Evolutionary conservation across 352 stramenopile genomes (phyloP), one percentile per base, ranked within the genome.

Genomic region (Pythium brassicae): DNA sequence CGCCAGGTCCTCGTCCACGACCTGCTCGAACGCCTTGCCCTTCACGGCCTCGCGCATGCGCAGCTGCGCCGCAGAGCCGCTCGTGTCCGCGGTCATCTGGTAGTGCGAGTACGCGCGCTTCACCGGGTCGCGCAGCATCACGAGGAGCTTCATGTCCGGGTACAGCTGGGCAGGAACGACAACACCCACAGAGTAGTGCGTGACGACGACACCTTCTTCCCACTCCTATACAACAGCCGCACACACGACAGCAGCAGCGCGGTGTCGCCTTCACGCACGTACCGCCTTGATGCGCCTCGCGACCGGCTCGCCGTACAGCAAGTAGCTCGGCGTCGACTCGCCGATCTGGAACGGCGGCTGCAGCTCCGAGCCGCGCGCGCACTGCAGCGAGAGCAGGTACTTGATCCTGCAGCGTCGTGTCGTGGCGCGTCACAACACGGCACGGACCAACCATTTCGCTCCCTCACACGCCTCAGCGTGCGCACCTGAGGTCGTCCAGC

Each of bases 71-170:
- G 75, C 60, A 32, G 84, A 96, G 27, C 89, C 89, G 15, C 71
- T 74, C 4, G 60, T 58, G 32, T 95, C 92, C 6, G 86, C 90
- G 0, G 95, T 95, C 94, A 98, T 98, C 51, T 95, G 82, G 68
- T 89, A 97, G 59, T 98, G 94, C 23, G 86, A 97, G 61, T 87
- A 87, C 15, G 89, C 90, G 46, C 94, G 78, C 59, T 89, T 80
- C n/a, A 97, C 86, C 0, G 94, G 94, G 70, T 98, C 78, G n/a
- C 94, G 79, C 37, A 97, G 69, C 74, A 98, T 97, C 37, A 97
- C 88, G 59, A 98, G 86, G 20, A 98, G 72, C 53, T 82, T 79
- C 53, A 78, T 81, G 32, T 78, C 42, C 0, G 79, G 74, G 44
- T 78, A 75, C 15, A 86, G 53, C 60, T 73, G 71, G n/a, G n/a